Base-by-base conservation (phyloP, 2,329 filamentous ascomycete species). In the Hypoxylon sp. region DNA sequence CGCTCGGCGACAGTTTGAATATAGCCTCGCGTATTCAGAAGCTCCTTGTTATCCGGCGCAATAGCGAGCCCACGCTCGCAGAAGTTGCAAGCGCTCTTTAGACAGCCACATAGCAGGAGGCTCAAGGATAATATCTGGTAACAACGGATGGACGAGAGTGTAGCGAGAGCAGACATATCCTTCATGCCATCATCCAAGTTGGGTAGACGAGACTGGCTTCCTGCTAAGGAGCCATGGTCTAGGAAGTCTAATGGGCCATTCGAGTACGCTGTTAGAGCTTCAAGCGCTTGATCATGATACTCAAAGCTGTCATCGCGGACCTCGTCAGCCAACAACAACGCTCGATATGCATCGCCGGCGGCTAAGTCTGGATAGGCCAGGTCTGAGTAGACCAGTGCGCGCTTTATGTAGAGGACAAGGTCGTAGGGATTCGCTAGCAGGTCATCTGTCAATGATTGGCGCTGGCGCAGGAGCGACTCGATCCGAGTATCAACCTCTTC, bases 291-390 rank as follows among this genome's bases (percentile, higher is more conserved):
- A 14, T 94, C 89, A 77, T 96, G 91, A 75, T 94, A 97, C 79
- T 98, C 94, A 73, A 92, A 95, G 42, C 89, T 88, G 69, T 95
- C 92, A 62, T 96, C 91, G 70, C 86, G 81, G 37, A 94, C 87
- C 72, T 96, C 93, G 77, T 98, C 95, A 14, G 92, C 88, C 51
- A 99, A 83, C 3, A 97, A 87, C n/a, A 98, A 85, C 0, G 95
- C 94, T 61, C 92, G 91, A 79, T 98, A 98, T 4, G 94, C 93
- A 83, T 98, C 95, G 35, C 94, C 93, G 10, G 91, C 91, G 4
- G 94, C 94, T 42, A 99, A 88, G 79, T 99, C 96, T 0, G 94
- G 93, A 79, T 97, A 98, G 40, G 90, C 93, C 51, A 98, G 85
- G 50, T 89, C 84, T 14, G 90, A 87, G 79, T 98, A 90, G 46